Conservation (phyloP, 768 basidiomycete genomes). For the Leccinum ochraceum region DNA sequence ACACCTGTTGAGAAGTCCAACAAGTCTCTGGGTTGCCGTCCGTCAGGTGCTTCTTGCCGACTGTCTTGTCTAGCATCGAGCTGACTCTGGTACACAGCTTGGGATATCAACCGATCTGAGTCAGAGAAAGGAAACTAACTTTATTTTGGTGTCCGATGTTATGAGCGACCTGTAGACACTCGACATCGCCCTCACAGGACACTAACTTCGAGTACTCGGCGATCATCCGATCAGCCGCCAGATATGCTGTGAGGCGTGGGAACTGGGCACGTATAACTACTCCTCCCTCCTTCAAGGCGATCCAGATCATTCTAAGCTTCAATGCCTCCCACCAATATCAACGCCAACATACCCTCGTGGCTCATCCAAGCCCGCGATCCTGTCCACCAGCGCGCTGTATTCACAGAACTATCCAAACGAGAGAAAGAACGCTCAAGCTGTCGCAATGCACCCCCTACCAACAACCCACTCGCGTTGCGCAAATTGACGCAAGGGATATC, state of each 20-base stretch:
- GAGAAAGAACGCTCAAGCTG: slow-evolving; percentile 37
- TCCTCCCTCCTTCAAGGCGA: background rate
- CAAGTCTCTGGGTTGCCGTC: slow-evolving; percentile 78
- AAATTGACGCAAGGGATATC: slow-evolving; percentile 8
- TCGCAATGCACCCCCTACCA: slow-evolving; percentile 24
- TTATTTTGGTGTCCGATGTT: slow-evolving; percentile 27
- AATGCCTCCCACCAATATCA: background rate
- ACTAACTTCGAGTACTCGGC: no score
- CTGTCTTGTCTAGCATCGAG: slow-evolving; percentile 74
- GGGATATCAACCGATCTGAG: slow-evolving; percentile 8
- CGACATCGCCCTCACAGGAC: slow-evolving; percentile 19
- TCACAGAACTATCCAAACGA: slow-evolving; percentile 39
- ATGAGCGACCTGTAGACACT: slow-evolving; percentile 23
- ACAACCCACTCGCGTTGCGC: slow-evolving; percentile 11
- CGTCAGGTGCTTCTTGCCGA: slow-evolving; percentile 66
- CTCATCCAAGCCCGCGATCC: slow-evolving; percentile 14
- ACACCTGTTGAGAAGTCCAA: slow-evolving; percentile 81
- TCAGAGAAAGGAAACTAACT: slow-evolving; percentile 42
- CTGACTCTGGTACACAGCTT: slow-evolving; percentile 56
- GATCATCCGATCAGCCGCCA: background rate
- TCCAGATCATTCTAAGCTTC: background rate
- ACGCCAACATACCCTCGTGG: slow-evolving; percentile 19
- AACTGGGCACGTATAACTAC: background rate
- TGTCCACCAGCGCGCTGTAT: slow-evolving; percentile 27
- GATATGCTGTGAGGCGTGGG: background rate